Evolutionary conservation across 305 asterid species (phyloP).

Genomic region (Fraxinus platypoda): DNA sequence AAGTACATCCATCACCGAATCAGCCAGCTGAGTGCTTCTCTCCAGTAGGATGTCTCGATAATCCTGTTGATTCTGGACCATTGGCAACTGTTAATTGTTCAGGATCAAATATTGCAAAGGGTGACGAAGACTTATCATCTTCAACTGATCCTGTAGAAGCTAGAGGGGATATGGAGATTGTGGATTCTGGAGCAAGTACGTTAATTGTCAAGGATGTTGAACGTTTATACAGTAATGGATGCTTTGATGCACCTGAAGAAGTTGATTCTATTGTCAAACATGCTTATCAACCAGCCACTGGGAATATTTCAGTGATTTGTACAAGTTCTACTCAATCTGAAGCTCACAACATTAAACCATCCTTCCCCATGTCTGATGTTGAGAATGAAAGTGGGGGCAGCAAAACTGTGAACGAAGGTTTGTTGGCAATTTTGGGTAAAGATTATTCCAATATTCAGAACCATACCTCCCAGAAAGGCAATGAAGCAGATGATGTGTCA

Average conservation of each 20-base stretch:
- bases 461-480: conserved; percentile 26
- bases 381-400: conserved; percentile 28
- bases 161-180: conserved; percentile 29
- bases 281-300: conserved; percentile 18
- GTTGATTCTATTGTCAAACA: conserved; percentile 19
- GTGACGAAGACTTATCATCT: conserved; percentile 30
- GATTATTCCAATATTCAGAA: conserved; percentile 23
- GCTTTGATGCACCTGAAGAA: conserved; percentile 24
- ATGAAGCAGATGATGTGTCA: conserved; percentile 25
- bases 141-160: conserved; percentile 28
- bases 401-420: conserved; percentile 10
- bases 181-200: conserved; percentile 29
- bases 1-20: conserved; percentile 31
- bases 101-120: conserved; percentile 15
- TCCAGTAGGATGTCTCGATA: conserved; percentile 26
- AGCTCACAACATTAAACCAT: background rate
- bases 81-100: conserved; percentile 27
- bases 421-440: conserved; percentile 6
- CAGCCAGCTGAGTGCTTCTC: conserved; percentile 35
- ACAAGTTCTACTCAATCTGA: conserved; percentile 10
- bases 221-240: conserved; percentile 18
- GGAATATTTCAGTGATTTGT: conserved; percentile 18
- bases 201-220: conserved; percentile 36
- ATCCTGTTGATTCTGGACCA: conserved; percentile 33
- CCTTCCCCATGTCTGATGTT: conserved; percentile 28